Evolutionary conservation across 148 eudicot genomes (phyloP), one percentile per base, ranked within the genome.

Genomic region (Limonium bicolor): DNA sequence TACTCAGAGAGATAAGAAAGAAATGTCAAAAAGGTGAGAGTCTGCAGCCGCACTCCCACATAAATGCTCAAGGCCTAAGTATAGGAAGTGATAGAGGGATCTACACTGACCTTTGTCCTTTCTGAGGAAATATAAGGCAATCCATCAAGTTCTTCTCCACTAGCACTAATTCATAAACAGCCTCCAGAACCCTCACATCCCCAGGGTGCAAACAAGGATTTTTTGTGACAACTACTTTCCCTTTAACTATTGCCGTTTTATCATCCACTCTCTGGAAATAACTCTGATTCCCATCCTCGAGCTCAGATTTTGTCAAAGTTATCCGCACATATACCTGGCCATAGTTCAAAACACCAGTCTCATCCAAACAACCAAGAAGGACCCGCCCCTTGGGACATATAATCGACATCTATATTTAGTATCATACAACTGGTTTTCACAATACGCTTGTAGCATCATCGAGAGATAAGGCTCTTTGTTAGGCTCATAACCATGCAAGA

Each of bases 161-260:
- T 29, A 90, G 58, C 10, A 46, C 60, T 54, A 70, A 62, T 55
- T 84, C 85, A 49, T 57, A 90, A 14, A 90, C 76, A 53, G 95
- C 95, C 25, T 90, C 97, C 13, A 90, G 85, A 23, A 90, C 95
- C 57, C 97, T 75, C 20, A 90, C 69, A 69, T 90, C 97, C 34
- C 97, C 97, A 4, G 97, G 97, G 54, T 90, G 97, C 55, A 90
- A 73, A 66, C 97, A 90, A n/a, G 97, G 97, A 48, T 90, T 90
- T 65, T 78, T 90, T 33, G 97, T 84, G 21, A 90, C 97, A 19
- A 90, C 79, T 28, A 90, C 87, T 54, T 75, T 75, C 40, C 95
- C 95, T 36, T 31, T 62, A 35, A 90, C 31, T 24, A 90, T 58
- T 25, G 78, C 59, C 6, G 86, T 80, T 6, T 58, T 68, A 28